Evolutionary conservation across 2,329 filamentous ascomycete genomes (phyloP).

Genomic region (Aspergillus sergii): DNA sequence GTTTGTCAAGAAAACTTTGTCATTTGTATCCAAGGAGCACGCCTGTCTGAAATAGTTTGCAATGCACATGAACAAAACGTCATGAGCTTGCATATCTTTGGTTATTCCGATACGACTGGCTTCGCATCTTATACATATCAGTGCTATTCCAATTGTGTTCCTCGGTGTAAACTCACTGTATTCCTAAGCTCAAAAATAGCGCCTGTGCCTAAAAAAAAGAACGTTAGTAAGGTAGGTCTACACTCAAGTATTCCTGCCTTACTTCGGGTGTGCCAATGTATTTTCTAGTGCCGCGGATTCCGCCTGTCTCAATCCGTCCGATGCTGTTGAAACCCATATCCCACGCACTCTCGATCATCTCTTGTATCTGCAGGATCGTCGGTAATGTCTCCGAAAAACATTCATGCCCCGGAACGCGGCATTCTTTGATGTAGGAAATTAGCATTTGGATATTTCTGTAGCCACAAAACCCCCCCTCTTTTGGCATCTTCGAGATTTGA

Average conservation of each 20-base stretch:
- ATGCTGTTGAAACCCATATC: slow-evolving; percentile 76
- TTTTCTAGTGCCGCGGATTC: slow-evolving; percentile 84
- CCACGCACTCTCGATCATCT: slow-evolving; percentile 86
- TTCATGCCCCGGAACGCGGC: slow-evolving; percentile 59
- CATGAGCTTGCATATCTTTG: slow-evolving; percentile 50
- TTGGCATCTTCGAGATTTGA: slow-evolving; percentile 80
- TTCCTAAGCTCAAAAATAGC: slow-evolving; percentile 69
- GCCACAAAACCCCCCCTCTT: slow-evolving; percentile 89
- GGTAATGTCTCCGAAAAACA: slow-evolving; percentile 67
- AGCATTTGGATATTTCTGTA: slow-evolving; percentile 96
- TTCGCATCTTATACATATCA: slow-evolving; percentile 52
- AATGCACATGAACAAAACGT: slow-evolving; percentile 66
- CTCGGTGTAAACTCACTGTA: slow-evolving; percentile 55
- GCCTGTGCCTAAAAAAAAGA: slow-evolving; percentile 66
- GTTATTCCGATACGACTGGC: slow-evolving; percentile 60
- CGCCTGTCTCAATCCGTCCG: slow-evolving; percentile 79
- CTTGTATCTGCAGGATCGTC: slow-evolving; percentile 78
- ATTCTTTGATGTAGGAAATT: slow-evolving; percentile 72
- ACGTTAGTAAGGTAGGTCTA: slow-evolving; percentile 12
- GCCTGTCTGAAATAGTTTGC: slow-evolving; percentile 72
- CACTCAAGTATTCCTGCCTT: slow-evolving; percentile 18
- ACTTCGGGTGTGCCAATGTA: slow-evolving; percentile 94
- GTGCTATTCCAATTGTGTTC: background rate
- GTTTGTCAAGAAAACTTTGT: slow-evolving; percentile 70
- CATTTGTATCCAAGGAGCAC: slow-evolving; percentile 51